A percentile compares a stretch with the other conserved stretches of the same genome.
Conservation (phyloP, 371 early-diverging fungal genomes). For the Haplosporangium sp. region DNA sequence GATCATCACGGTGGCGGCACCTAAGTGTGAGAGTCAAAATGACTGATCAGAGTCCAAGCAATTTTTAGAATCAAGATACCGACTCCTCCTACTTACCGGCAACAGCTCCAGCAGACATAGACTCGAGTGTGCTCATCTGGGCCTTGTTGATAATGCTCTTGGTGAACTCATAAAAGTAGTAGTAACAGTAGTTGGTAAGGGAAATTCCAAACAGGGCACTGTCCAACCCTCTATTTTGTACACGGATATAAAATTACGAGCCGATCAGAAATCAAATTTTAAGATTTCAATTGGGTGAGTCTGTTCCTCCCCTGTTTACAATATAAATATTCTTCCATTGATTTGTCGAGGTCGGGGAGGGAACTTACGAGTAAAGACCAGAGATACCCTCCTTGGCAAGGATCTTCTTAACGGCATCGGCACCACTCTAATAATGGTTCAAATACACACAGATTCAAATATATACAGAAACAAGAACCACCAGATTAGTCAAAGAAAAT, state of each 20-base stretch:
- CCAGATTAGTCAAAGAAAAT: background rate
- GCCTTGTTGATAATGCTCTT: conserved; percentile 86
- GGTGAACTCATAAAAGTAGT: conserved; percentile 94
- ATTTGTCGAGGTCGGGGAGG: background rate
- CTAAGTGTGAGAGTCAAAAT: conserved; percentile 19
- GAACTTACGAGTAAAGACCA: conserved; percentile 90
- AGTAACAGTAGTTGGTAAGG: conserved; percentile 94
- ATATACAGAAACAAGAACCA: background rate
- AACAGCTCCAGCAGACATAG: conserved; percentile 92
- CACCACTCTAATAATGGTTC: conserved; percentile 62
- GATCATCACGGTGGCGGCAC: conserved; percentile 84
- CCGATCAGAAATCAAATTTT: background rate
- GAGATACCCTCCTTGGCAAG: conserved; percentile 87
- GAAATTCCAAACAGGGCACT: conserved; percentile 97
- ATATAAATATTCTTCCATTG: background rate
- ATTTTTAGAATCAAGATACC: no score
- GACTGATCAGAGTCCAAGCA: background rate
- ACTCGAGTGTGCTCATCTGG: conserved; percentile 84
- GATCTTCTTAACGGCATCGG: conserved; percentile 89
- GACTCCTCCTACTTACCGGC: conserved; percentile 70
- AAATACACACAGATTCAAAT: background rate
- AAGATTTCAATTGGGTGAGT: background rate
- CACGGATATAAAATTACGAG: background rate
- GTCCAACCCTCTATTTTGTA: conserved; percentile 82
- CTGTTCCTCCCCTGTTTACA: background rate